These are phyloP conservation scores for Skeletonema costatum DNA, from an alignment of 108 stramenopile species.

Conservation along the genomic window DNA sequence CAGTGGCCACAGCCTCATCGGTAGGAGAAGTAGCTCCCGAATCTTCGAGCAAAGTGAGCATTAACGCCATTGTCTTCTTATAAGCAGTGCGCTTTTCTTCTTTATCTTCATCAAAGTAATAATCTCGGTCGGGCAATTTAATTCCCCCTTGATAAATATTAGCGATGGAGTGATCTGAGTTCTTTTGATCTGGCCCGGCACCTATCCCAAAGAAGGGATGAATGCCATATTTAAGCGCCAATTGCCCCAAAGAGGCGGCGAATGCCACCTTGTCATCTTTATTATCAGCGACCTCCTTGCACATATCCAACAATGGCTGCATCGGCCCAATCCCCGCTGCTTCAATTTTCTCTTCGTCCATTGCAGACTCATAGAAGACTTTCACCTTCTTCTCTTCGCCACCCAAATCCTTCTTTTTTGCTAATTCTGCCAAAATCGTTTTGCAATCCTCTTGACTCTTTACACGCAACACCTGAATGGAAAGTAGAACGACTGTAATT, in stretches of 20 bases:
- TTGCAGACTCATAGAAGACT: slow-evolving; percentile 66
- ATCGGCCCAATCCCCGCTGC: slow-evolving; percentile 45
- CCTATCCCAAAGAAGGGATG: slow-evolving; percentile 59
- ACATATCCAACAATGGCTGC: slow-evolving; percentile 48
- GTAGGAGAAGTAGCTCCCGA: slow-evolving; percentile 17
- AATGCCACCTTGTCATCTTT: slow-evolving; percentile 26
- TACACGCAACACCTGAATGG: slow-evolving; percentile 38
- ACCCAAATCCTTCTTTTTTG: slow-evolving; percentile 7
- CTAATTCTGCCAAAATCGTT: slow-evolving; percentile 51
- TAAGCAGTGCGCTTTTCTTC: slow-evolving; percentile 66
- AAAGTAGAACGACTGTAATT: too few relatives aligned
- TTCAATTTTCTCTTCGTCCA: slow-evolving; percentile 79
- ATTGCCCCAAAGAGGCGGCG: slow-evolving; percentile 47
- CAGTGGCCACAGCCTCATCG: slow-evolving; percentile 19
- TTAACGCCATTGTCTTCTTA: slow-evolving; percentile 52
- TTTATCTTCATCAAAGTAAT: slow-evolving; percentile 88
- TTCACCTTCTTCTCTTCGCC: slow-evolving; percentile 63
- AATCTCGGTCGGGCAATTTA: slow-evolving; percentile 77
- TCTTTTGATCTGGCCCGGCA: slow-evolving; percentile 62
- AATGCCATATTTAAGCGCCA: slow-evolving; percentile 31
- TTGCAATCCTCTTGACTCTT: slow-evolving; percentile 74
- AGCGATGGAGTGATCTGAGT: slow-evolving; percentile 57
- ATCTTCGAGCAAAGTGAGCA: slow-evolving; percentile 61
- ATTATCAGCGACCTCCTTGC: slow-evolving; percentile 20
- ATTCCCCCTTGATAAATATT: slow-evolving; percentile 73